phyloP scores from a whole-genome alignment of 371 early-diverging fungal genomes.

The Mortierella sp. region DNA sequence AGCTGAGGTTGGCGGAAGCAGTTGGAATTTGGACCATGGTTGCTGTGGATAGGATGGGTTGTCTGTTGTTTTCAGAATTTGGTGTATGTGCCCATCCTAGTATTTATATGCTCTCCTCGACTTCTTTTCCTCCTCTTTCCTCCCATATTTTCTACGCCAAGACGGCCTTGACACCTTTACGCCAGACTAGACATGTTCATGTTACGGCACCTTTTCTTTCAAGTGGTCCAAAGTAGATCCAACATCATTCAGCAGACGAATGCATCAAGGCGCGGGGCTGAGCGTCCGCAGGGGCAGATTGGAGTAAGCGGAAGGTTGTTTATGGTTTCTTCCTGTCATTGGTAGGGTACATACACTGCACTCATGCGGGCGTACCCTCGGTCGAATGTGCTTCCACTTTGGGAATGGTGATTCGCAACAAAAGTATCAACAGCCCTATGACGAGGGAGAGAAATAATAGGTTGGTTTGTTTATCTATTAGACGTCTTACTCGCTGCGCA shows the following conservation, averaged over 20 bases:
- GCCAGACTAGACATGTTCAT: background rate
- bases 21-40: background rate
- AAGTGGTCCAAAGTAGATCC: background rate
- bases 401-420: background rate
- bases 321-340: background rate
- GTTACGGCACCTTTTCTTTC: background rate
- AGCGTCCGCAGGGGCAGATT: too few species aligned
- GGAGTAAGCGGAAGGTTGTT: background rate
- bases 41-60: background rate
- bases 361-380: too few species aligned
- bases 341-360: too few species aligned
- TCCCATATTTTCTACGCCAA: background rate
- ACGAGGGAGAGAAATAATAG: too few species aligned
- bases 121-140: background rate
- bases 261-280: background rate
- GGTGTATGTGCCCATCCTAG: background rate
- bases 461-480: too few species aligned
- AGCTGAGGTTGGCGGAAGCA: constrained; percentile 3
- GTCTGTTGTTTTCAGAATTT: background rate
- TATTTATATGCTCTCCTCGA: background rate
- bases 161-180: background rate
- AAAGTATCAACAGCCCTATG: too few species aligned
- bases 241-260: background rate
- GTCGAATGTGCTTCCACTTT: background rate
- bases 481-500: background rate